phyloP scores from a whole-genome alignment of 768 basidiomycete species.

The Leccinum aurantiacum region DNA sequence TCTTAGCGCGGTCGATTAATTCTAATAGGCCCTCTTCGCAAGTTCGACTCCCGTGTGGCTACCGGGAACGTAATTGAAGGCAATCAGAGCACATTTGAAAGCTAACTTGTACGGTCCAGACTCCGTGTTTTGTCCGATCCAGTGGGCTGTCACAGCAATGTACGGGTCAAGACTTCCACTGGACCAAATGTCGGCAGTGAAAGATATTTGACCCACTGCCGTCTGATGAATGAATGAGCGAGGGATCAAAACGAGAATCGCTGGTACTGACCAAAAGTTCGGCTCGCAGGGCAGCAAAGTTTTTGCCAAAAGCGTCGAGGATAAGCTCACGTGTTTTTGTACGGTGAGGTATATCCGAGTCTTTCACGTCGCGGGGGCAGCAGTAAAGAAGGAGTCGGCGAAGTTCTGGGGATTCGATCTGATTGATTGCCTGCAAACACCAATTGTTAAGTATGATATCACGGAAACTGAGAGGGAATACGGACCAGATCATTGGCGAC shows the following conservation, averaged over 20 bases:
- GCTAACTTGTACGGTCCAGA: background rate
- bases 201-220: background rate
- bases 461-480: background rate
- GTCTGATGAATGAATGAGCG: background rate
- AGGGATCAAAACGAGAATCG: background rate
- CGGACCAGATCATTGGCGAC: background rate
- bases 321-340: background rate
- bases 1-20: constrained; percentile 3
- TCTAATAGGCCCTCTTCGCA: background rate
- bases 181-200: background rate
- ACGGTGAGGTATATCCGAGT: background rate
- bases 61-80: constrained; percentile 15
- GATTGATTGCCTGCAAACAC: background rate
- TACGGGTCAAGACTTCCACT: background rate
- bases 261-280: background rate
- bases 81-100: constrained; percentile 12
- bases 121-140: background rate
- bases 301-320: background rate
- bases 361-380: background rate
- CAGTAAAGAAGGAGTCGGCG: background rate
- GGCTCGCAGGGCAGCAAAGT: background rate
- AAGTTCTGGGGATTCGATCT: background rate
- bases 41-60: constrained; percentile 12
- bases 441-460: background rate
- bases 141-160: background rate